Base-by-base conservation (phyloP, 345 rosid genomes). In the Eucalyptus cladocalyx region DNA sequence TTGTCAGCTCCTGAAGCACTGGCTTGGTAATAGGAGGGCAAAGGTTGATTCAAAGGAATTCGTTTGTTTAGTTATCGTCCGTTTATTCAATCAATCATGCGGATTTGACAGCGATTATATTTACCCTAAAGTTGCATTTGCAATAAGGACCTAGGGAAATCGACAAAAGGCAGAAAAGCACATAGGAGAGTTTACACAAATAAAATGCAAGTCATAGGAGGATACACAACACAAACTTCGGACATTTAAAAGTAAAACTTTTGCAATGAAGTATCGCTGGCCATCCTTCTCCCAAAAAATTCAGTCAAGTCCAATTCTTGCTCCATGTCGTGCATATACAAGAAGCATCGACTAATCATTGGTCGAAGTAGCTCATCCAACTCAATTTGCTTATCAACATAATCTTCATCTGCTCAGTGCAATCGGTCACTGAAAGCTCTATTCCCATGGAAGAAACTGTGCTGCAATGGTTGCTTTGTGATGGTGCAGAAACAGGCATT, bases 391-490 rank as follows among this genome's bases (percentile, higher is more conserved):
- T 6, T n/a, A 4, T 65, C 21, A 4, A 65, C 21, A n/a, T 16
- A 65, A 65, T 16, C 47, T 76, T 21, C 85, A 76, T 40, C 2
- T 76, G 85, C 47, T 21, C 28, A 37, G 47, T 4, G 83, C 47
- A 21, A 76, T 23, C 0, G 28, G 30, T 76, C 47, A 40, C 28
- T 2, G 30, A 76, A 76, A 76, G 47, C 30, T 76, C 30, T 23
- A 76, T 21, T 21, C 24, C 47, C 83, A 37, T 76, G 83, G 83
- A 76, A 11, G 30, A 34, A 47, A 47, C 2, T 37, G 47, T 4
- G 15, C 0, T 76, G 83, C 83, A 10, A 6, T 0, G 1, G 47
- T 4, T 0, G 47, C 83, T 37, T 1, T 40, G 30, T 21, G 83
- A 76, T 21, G 83, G 83, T 40, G 28, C 83, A 40, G 83, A 40